These are phyloP conservation scores for Sarcomyxa edulis DNA, from an alignment of 768 basidiomycete genomes.

Conservation along the genomic window DNA sequence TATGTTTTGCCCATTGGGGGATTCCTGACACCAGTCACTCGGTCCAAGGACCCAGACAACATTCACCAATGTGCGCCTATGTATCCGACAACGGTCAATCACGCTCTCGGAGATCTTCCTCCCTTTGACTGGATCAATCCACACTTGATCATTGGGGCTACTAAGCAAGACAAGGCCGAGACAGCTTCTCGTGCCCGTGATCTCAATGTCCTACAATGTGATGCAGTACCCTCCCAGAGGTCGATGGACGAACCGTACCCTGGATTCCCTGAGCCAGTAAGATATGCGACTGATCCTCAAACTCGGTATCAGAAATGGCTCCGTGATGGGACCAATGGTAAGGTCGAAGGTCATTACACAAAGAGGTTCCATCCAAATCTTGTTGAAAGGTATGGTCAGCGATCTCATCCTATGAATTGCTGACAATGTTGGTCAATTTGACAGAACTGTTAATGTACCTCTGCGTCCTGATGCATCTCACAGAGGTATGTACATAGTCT, in stretches of 20 bases:
- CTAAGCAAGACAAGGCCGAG: slow-evolving; percentile 26
- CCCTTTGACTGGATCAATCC: slow-evolving; percentile 74
- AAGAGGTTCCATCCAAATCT: slow-evolving; percentile 28
- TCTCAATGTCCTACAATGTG: slow-evolving; percentile 39
- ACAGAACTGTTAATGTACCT: slow-evolving; percentile 52
- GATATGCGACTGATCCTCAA: slow-evolving; percentile 39
- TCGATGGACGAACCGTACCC: slow-evolving; percentile 17
- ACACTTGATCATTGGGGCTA: slow-evolving; percentile 31
- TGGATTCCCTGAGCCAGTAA: slow-evolving; percentile 41
- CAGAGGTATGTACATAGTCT: slow-evolving; percentile 40
- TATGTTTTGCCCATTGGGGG: slow-evolving; percentile 40
- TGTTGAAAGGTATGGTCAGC: slow-evolving; percentile 34
- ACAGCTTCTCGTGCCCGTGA: slow-evolving; percentile 26
- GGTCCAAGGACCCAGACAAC: slow-evolving; percentile 31
- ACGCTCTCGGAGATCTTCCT: slow-evolving; percentile 69
- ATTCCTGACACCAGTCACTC: slow-evolving; percentile 33
- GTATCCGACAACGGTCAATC: slow-evolving; percentile 49
- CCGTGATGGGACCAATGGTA: slow-evolving; percentile 18
- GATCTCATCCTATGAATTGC: neutral
- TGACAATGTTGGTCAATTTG: neutral
- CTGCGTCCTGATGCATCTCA: slow-evolving; percentile 46
- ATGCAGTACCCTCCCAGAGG: slow-evolving; percentile 23
- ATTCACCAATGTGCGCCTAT: slow-evolving; percentile 58
- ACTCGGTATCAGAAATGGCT: slow-evolving; percentile 38
- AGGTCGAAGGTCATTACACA: slow-evolving; percentile 56